Evolutionary conservation across 257 asterid species (phyloP).

Genomic region (Plectranthus barbatus): DNA sequence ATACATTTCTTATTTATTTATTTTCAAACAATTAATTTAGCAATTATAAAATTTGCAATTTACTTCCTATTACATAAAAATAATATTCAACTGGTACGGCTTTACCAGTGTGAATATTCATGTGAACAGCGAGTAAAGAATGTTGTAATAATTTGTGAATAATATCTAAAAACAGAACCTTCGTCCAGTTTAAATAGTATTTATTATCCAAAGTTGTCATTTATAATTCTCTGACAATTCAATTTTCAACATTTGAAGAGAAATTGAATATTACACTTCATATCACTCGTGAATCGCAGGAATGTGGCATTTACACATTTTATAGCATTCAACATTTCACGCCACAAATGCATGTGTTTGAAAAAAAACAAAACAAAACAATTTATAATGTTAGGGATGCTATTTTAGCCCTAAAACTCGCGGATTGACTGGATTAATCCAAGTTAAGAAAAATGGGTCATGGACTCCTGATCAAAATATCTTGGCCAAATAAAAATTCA

Average conservation of each 20-base stretch:
- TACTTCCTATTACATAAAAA: too few species aligned
- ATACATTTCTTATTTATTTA: too few species aligned
- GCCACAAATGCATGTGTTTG: too few species aligned
- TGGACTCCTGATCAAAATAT: too few species aligned
- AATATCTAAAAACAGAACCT: not conserved
- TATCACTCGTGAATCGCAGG: constrained; percentile 8
- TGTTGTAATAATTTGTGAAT: not conserved
- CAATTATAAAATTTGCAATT: too few species aligned
- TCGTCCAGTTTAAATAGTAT: not conserved
- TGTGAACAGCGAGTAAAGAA: not conserved
- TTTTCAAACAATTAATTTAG: too few species aligned
- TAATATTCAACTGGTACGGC: not conserved
- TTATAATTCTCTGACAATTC: not conserved
- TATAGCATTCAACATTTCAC: not conserved
- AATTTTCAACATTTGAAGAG: not conserved
- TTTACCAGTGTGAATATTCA: not conserved
- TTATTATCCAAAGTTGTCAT: not conserved
- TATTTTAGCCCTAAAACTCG: too few species aligned
- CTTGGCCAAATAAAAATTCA: too few species aligned
- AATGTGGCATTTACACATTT: constrained; percentile 1
- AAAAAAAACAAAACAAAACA: not conserved
- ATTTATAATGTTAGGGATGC: too few species aligned
- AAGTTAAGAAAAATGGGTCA: too few species aligned
- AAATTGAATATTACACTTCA: not conserved
- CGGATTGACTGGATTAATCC: too few species aligned